Conservation (phyloP, 192 early-diverging fungal species). For the Chytriomyces sp. region DNA sequence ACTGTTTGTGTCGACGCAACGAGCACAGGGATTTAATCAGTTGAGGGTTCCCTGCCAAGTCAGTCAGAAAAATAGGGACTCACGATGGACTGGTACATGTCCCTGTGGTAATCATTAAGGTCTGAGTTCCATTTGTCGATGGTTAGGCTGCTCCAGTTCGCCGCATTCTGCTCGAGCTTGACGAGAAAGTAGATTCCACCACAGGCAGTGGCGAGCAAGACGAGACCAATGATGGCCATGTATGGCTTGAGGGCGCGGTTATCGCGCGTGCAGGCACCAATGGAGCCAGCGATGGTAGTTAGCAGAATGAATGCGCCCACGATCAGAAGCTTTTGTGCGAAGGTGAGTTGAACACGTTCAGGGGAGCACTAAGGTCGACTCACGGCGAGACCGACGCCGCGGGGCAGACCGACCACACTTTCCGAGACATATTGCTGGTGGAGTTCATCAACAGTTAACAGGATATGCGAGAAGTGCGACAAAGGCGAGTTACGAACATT, state of each 20-base stretch:
- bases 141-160: neutral
- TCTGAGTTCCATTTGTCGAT: neutral
- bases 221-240: neutral
- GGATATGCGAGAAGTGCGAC: neutral
- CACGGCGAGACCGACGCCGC: neutral
- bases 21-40: neutral
- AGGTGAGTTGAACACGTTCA: neutral
- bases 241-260: constrained; percentile 13
- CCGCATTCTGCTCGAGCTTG: neutral
- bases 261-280: constrained; percentile 9
- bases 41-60: neutral
- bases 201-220: neutral
- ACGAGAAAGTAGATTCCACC: constrained; percentile 18
- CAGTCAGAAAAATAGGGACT: neutral
- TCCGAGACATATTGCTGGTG: neutral
- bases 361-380: neutral
- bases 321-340: neutral
- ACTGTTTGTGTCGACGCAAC: neutral
- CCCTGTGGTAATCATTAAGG: neutral
- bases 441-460: neutral
- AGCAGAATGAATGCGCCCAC: constrained; percentile 4
- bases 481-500: neutral
- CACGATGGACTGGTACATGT: constrained; percentile 15
- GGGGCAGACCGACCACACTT: neutral
- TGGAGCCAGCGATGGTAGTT: neutral